Evolutionary conservation across 148 eudicot genomes (phyloP), one percentile per base, ranked within the genome.

Genomic region (Euryodendron excelsum): DNA sequence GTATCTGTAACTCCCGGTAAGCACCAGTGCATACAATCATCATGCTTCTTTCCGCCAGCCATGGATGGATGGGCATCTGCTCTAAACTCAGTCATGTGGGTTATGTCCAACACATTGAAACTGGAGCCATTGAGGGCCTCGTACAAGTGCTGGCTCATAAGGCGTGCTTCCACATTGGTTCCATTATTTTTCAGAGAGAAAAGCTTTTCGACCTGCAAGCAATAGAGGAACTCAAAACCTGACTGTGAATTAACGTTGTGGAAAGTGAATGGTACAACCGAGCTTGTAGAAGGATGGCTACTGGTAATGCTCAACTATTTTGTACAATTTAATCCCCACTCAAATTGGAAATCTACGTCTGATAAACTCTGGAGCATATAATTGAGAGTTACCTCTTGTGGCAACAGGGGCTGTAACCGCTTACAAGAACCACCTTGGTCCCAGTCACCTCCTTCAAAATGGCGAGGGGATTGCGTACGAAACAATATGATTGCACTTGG

Each of bases 21-120:
- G 85, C 99, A 93, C 99, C 99, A 96, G 82, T 93, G 99, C 99
- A 96, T 93, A 81, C 99, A 96, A 87, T 96, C 99, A 50, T 93
- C 95, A 47, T 96, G 99, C 82, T 88, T 93, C 84, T 96, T 96
- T 41, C 99, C 99, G 64, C 99, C 99, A 50, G 97, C 89, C 15
- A 86, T 80, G 18, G 91, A 88, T 60, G 99, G 99, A 84, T 96
- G 99, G 56, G 92, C 98, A 85, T 96, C 99, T 62, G 95, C 99
- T 83, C 99, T 92, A 52, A 81, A 88, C 87, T 96, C 99, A 64
- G 93, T 90, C 91, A 96, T 82, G 73, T 69, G 90, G 28, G 95
- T 92, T 77, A 96, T 90, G 80, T 93, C 90, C 87, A 96, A 55
- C 17, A 93, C 48, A 15, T 84, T 86, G 76, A 93, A 93, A 14